Evolutionary conservation across 495 filamentous ascomycete species (phyloP).

Genomic region (Penicillium tannophilum): DNA sequence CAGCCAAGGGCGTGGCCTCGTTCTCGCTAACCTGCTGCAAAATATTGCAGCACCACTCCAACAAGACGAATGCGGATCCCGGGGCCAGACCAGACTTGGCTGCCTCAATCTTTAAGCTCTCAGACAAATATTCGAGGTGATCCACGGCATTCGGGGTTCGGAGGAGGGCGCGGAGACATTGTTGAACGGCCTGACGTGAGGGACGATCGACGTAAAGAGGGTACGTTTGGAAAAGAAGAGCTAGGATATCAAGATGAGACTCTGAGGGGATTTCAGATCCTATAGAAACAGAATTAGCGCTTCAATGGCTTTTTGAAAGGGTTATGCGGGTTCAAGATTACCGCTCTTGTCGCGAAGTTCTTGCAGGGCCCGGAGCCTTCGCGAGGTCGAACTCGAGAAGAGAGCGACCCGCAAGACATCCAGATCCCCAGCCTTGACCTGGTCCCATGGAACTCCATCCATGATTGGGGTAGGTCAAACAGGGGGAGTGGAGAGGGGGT

Average conservation of each 20-base stretch:
- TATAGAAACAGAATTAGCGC: constrained; percentile 21
- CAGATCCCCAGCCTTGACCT: constrained; percentile 51
- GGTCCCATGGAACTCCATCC: constrained; percentile 53
- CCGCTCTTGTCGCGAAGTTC: constrained; percentile 51
- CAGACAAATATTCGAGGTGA: constrained; percentile 60
- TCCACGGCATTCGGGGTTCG: constrained; percentile 50
- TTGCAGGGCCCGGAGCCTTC: constrained; percentile 50
- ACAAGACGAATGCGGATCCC: constrained; percentile 80
- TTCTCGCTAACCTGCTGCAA: constrained; percentile 60
- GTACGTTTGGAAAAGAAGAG: constrained; percentile 80
- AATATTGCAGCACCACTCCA: constrained; percentile 84
- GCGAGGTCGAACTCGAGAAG: constrained; percentile 52
- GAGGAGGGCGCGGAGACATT: constrained; percentile 69
- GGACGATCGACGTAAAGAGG: constrained; percentile 81
- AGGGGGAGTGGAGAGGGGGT: constrained; percentile 23
- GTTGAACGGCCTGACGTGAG: constrained; percentile 78
- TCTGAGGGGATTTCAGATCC: constrained; percentile 40
- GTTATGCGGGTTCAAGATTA: constrained; percentile 21
- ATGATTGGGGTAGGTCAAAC: constrained; percentile 41
- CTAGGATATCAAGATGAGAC: constrained; percentile 52
- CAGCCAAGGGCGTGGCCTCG: constrained; percentile 60
- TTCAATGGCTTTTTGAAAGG: not conserved
- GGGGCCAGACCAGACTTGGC: constrained; percentile 74
- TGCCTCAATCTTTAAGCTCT: constrained; percentile 61
- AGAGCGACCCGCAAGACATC: constrained; percentile 47